Conservation (phyloP, 805 yeast species). For the Starmerella scarabaei region DNA sequence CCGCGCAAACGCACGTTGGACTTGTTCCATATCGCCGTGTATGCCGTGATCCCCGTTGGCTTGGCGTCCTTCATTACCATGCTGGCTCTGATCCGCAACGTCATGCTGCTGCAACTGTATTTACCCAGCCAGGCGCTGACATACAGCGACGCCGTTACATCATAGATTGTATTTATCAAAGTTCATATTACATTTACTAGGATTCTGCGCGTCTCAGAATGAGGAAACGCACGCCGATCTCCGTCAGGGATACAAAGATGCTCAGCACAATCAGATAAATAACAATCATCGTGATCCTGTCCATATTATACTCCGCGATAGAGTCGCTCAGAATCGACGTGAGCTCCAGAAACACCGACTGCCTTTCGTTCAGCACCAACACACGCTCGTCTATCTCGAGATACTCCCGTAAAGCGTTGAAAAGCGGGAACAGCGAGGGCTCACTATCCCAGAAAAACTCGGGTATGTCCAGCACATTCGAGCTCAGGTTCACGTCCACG, state of each 20-base stretch:
- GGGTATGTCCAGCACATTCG: conserved; percentile 87
- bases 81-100: conserved; percentile 65
- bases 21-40: conserved; percentile 76
- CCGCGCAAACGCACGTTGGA: conserved; percentile 50
- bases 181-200: too few relatives aligned
- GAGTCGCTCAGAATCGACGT: conserved; percentile 88
- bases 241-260: conserved; percentile 40
- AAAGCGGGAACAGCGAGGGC: conserved; percentile 88
- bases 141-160: too few relatives aligned
- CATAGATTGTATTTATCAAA: too few relatives aligned
- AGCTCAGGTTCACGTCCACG: conserved; percentile 84
- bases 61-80: conserved; percentile 85
- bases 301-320: conserved; percentile 84
- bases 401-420: conserved; percentile 79
- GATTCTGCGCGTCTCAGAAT: conserved; percentile 3
- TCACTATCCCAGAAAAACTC: conserved; percentile 92
- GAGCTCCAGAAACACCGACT: conserved; percentile 86
- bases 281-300: conserved; percentile 80
- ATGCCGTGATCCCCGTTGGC: conserved; percentile 97
- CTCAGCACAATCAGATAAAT: conserved; percentile 70
- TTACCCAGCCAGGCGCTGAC: too few relatives aligned
- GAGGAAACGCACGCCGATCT: conserved; percentile 19
- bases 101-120: conserved; percentile 53
- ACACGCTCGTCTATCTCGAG: conserved; percentile 91
- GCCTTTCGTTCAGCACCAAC: conserved; percentile 82